Evolutionary conservation across 352 stramenopile genomes (phyloP), one percentile per base, ranked within the genome.

Genomic region (Phytopythium kandeliae): DNA sequence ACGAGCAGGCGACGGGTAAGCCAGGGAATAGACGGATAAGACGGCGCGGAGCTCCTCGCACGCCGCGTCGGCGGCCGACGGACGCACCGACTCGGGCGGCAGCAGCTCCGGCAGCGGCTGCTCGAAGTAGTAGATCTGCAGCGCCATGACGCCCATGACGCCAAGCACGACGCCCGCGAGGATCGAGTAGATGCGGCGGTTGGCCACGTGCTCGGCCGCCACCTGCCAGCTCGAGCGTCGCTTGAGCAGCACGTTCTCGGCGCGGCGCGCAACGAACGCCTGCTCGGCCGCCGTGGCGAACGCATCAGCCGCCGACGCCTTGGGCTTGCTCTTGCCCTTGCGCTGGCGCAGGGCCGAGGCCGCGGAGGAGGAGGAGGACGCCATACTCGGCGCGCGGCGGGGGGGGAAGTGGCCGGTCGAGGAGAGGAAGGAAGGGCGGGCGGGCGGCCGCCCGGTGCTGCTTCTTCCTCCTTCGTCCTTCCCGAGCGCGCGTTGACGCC

Each of bases 121-220:
- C n/a, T 85, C 65, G 17, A 69, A 51, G 58, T 80, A 84, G 19
- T 66, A 64, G n/a, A 67, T 54, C 52, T 85, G 67, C 42, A 84
- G 44, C 21, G 54, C 55, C 22, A 85, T 67, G 38, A 82, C 63
- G 45, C 72, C 70, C 5, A 64, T 52, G n/a, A 90, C 50, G 33
- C 79, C 79, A 11, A 88, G 67, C 51, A 86, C 25, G 11, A 85
- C 43, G 4, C 79, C 79, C 2, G 63, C 55, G 28, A 90, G 54
- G 42, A 90, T 62, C n/a, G 70, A 85, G 65, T 88, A 90, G 55
- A 81, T 81, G 47, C 73, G 71, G n/a, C 76, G 82, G 54, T 50
- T 71, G 40, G 71, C 63, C 58, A 90, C 60, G 54, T 90, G 79
- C 22, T 69, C 60, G 16, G 67, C 59, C n/a, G 74, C 79, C 1